Conservation (phyloP, 768 basidiomycete species). For the Leccinum barrowsii region DNA sequence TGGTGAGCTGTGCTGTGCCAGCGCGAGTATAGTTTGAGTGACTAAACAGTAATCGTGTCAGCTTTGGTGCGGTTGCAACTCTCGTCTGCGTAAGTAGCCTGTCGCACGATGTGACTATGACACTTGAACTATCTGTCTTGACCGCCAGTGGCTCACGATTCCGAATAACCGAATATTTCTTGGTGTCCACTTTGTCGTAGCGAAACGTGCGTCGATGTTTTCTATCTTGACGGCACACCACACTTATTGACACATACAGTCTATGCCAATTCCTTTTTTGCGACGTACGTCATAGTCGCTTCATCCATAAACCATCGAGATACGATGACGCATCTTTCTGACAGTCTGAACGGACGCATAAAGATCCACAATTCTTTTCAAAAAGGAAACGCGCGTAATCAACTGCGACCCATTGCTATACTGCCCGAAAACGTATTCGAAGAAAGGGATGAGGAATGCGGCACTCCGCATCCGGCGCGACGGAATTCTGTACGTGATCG, state of each 20-base stretch:
- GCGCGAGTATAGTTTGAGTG: too few species aligned
- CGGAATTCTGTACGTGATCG: constrained; percentile 1
- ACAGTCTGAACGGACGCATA: constrained; percentile 21
- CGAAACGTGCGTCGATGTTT: constrained; percentile 13
- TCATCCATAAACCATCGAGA: not conserved
- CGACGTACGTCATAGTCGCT: constrained; percentile 16
- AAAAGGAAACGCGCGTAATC: not conserved
- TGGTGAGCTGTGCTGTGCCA: constrained; percentile 5
- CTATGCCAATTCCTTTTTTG: constrained; percentile 26
- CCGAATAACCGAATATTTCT: constrained; percentile 24
- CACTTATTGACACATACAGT: constrained; percentile 5
- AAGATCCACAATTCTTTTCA: constrained; percentile 2
- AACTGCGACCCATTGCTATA: constrained; percentile 2
- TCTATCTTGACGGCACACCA: not conserved
- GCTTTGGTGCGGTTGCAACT: constrained; percentile 13
- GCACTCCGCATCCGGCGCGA: not conserved
- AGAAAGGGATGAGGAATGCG: not conserved
- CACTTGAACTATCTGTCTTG: not conserved
- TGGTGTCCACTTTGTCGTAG: constrained; percentile 23
- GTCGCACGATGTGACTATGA: not conserved
- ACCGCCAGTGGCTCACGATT: constrained; percentile 17
- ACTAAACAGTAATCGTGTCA: not conserved
- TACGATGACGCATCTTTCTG: not conserved
- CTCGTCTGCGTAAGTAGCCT: constrained; percentile 17
- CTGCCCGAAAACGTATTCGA: not conserved